Evolutionary conservation across 164 flowering plant genomes (phyloP).

Genomic region (Akebia trifoliata): DNA sequence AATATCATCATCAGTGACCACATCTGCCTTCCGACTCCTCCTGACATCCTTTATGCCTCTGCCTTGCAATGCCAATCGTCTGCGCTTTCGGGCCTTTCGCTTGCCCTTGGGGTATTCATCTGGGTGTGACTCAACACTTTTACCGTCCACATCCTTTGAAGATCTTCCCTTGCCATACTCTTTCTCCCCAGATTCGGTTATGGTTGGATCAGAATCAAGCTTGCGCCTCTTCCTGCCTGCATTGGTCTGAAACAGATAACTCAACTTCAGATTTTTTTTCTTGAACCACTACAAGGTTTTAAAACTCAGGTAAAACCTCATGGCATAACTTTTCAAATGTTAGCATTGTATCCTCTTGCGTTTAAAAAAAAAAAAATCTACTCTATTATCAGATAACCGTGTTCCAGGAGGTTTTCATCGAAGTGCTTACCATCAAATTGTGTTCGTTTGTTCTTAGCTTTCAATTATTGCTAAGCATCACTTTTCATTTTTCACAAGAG

Average conservation of each 20-base stretch:
- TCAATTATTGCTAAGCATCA: no score
- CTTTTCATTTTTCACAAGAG: no score
- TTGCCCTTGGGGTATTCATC: slow-evolving; percentile 92
- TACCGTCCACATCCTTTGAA: slow-evolving; percentile 37
- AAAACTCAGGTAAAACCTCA: not conserved
- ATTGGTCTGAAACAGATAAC: slow-evolving; percentile 58
- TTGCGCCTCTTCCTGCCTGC: slow-evolving; percentile 72
- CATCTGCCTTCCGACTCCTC: slow-evolving; percentile 45
- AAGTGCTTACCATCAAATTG: no score
- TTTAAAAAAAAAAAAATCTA: no score
- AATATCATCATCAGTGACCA: slow-evolving; percentile 42
- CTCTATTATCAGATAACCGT: no score
- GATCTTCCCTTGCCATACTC: slow-evolving; percentile 30
- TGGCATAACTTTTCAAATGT: not conserved
- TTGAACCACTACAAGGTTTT: not conserved
- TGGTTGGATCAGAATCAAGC: slow-evolving; percentile 45
- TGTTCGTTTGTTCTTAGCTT: no score
- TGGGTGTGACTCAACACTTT: slow-evolving; percentile 43
- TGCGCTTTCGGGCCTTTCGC: slow-evolving; percentile 73
- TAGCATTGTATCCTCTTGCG: no score
- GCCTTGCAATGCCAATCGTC: slow-evolving; percentile 68
- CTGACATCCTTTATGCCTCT: slow-evolving; percentile 57
- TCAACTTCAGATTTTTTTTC: not conserved
- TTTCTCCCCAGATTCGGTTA: slow-evolving; percentile 57
- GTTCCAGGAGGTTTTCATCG: no score